Conservation (phyloP, 345 rosid genomes). For the Orychophragmus violaceus region DNA sequence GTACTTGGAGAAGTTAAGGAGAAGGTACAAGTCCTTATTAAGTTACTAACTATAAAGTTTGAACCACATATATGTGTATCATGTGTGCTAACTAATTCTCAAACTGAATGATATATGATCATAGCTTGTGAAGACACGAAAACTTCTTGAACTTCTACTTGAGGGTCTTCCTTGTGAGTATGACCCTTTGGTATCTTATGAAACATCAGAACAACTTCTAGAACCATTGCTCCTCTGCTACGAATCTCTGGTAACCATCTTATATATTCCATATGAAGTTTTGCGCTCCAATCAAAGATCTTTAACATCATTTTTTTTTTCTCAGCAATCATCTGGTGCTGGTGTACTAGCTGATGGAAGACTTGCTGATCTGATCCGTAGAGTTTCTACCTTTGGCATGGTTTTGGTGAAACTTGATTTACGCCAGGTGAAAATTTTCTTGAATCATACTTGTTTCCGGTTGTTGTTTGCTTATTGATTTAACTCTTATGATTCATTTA, state of each 20-base stretch:
- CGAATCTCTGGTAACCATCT: constrained; percentile 63
- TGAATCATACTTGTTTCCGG: background rate
- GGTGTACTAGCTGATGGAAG: constrained; percentile 88
- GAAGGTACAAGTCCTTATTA: constrained; percentile 48
- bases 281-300: background rate
- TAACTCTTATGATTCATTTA: background rate
- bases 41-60: background rate
- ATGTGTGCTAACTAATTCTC: background rate
- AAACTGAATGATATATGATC: background rate
- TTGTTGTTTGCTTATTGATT: background rate
- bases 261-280: background rate
- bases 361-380: constrained; percentile 86
- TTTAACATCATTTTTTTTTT: background rate
- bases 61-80: background rate
- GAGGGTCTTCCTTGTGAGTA: constrained; percentile 94
- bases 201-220: constrained; percentile 70
- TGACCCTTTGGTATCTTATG: constrained; percentile 71
- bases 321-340: constrained; percentile 84
- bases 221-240: constrained; percentile 84
- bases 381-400: constrained; percentile 88
- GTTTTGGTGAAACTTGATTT: constrained; percentile 91
- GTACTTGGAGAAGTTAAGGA: constrained; percentile 92
- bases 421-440: constrained; percentile 61
- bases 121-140: constrained; percentile 81
- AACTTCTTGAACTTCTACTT: constrained; percentile 73